phyloP scores from a whole-genome alignment of 192 early-diverging fungal genomes.

The Coemansia sp. region DNA sequence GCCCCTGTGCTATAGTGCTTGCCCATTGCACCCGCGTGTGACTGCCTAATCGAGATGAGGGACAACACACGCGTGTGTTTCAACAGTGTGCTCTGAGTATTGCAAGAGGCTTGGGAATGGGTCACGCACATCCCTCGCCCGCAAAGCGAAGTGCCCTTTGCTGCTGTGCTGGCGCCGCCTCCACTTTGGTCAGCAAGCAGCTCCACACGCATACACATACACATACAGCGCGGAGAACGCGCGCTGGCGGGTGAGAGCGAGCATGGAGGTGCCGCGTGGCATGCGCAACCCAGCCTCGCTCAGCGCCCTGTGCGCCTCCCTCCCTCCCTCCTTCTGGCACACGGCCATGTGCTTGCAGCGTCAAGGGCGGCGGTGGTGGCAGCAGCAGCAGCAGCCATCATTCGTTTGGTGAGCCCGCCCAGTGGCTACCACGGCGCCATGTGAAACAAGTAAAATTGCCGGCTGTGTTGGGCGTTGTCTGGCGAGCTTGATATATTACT shows the following conservation, averaged over 20 bases:
- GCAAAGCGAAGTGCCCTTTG: no score
- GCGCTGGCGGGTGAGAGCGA: not conserved
- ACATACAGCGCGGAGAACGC: not conserved
- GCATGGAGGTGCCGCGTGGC: not conserved
- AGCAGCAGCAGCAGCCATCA: not conserved
- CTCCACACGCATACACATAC: not conserved
- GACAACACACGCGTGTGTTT: not conserved
- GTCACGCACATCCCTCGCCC: slow-evolving; percentile 1
- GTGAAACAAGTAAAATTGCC: not conserved
- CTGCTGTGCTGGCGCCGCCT: not conserved
- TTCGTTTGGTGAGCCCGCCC: not conserved
- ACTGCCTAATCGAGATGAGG: not conserved
- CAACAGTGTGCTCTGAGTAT: not conserved
- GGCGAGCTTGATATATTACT: slow-evolving; percentile 15
- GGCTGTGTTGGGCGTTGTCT: not conserved
- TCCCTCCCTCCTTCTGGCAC: not conserved
- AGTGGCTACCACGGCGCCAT: not conserved
- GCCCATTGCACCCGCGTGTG: not conserved
- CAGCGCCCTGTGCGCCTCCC: slow-evolving; percentile 6
- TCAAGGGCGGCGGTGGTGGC: no score
- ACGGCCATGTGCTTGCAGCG: not conserved
- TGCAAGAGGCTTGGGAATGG: not conserved
- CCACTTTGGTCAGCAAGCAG: not conserved
- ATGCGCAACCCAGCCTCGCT: not conserved
- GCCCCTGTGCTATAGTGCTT: slow-evolving; percentile 10